Percentiles rank a stretch among this genome's conserved stretches.
These are phyloP conservation scores for Aureobasidium sp. DNA, from an alignment of 2,329 filamentous ascomycete species.

Conservation along the genomic window DNA sequence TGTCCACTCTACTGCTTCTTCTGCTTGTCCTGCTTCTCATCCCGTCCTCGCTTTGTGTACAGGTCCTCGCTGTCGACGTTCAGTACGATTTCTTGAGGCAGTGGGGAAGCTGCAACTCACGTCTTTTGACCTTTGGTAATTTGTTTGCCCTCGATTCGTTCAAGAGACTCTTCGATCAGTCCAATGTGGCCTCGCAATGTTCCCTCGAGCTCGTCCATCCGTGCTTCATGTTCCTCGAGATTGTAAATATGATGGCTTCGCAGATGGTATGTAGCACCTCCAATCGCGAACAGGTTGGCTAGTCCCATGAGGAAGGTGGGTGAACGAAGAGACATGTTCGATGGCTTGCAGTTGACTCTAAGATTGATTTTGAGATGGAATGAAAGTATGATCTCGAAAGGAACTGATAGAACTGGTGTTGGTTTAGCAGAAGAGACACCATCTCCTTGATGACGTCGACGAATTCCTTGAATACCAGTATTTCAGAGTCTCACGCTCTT, in stretches of 20 bases:
- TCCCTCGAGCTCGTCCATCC: constrained; percentile 40
- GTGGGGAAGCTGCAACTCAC: constrained; percentile 18
- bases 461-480: background rate
- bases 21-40: constrained; percentile 17
- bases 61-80: constrained; percentile 17
- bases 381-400: background rate
- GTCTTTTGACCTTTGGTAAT: constrained; percentile 29
- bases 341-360: background rate
- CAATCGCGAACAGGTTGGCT: constrained; percentile 15
- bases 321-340: constrained; percentile 10
- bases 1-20: constrained; percentile 2
- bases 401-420: background rate
- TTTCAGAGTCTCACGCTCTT: background rate
- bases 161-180: constrained; percentile 38
- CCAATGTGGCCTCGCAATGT: constrained; percentile 40
- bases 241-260: constrained; percentile 31
- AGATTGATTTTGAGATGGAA: too few relatives aligned
- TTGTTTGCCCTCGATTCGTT: constrained; percentile 34
- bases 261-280: constrained; percentile 14
- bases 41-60: constrained; percentile 21
- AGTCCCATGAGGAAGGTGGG: constrained; percentile 15
- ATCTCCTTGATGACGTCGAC: background rate
- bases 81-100: background rate
- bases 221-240: constrained; percentile 40
- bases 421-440: background rate